These are phyloP conservation scores for Pichiaceae sp. DNA, from an alignment of 1,139 yeast species.

Conservation along the genomic window DNA sequence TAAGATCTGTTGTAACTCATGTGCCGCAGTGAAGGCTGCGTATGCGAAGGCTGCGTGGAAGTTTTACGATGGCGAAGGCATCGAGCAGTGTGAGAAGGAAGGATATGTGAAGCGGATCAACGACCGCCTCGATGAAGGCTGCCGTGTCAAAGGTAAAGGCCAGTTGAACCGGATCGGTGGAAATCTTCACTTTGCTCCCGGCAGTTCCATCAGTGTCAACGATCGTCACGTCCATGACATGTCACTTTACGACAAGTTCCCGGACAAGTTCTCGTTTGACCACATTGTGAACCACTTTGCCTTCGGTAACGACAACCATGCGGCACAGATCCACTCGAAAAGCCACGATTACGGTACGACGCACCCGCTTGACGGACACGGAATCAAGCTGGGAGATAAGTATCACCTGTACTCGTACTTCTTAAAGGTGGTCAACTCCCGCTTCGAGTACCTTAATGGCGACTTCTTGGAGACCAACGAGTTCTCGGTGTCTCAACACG, in stretches of 20 bases:
- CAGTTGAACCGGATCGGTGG: constrained; percentile 83
- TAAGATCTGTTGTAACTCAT: constrained; percentile 71
- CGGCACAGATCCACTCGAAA: constrained; percentile 10
- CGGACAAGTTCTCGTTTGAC: constrained; percentile 54
- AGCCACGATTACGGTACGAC: constrained; percentile 33
- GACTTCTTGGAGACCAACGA: constrained; percentile 72
- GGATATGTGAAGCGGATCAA: constrained; percentile 64
- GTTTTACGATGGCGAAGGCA: constrained; percentile 76
- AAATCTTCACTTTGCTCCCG: constrained; percentile 93
- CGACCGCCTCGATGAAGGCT: constrained; percentile 69
- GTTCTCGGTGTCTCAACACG: constrained; percentile 85
- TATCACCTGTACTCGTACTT: constrained; percentile 68
- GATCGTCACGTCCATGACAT: constrained; percentile 77
- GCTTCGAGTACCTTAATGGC: constrained; percentile 61
- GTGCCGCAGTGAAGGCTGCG: constrained; percentile 74
- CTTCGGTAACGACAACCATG: constrained; percentile 60
- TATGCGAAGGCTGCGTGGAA: constrained; percentile 79
- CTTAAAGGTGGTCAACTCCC: constrained; percentile 83
- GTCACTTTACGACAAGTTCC: constrained; percentile 53
- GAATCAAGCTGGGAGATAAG: constrained; percentile 37
- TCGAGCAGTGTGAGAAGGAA: constrained; percentile 85
- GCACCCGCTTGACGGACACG: constrained; percentile 65
- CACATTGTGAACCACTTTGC: constrained; percentile 75
- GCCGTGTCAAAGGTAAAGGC: constrained; percentile 75
- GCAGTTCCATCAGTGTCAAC: constrained; percentile 49